Conservation (phyloP, 2,329 filamentous ascomycete species). For the Ophiostoma pallidulum region DNA sequence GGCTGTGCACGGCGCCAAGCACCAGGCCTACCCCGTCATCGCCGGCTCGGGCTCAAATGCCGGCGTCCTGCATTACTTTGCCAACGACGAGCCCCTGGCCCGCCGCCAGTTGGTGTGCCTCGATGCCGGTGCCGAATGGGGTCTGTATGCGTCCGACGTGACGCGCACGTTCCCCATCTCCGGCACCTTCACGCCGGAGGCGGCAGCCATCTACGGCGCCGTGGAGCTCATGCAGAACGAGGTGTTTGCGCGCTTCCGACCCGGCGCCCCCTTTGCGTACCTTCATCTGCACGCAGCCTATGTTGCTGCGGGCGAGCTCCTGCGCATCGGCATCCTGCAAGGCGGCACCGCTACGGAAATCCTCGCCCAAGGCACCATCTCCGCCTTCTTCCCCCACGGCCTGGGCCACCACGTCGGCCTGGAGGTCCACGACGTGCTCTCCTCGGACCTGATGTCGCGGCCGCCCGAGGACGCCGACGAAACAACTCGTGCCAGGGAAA, state of each 20-base stretch:
- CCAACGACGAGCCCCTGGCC: constrained; percentile 63
- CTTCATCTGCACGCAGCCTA: constrained; percentile 64
- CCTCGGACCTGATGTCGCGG: constrained; percentile 28
- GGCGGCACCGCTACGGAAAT: constrained; percentile 50
- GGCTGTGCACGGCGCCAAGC: constrained; percentile 54
- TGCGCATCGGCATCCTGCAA: constrained; percentile 61
- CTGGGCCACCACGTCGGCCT: constrained; percentile 57
- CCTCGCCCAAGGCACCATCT: constrained; percentile 41
- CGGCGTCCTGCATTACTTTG: constrained; percentile 75
- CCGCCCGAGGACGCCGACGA: neutral
- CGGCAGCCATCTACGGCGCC: constrained; percentile 63
- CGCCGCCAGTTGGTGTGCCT: constrained; percentile 68
- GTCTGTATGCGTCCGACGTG: constrained; percentile 80
- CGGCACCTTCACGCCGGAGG: constrained; percentile 58
- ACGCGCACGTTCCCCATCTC: constrained; percentile 78
- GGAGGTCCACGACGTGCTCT: constrained; percentile 53
- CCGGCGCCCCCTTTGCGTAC: constrained; percentile 60
- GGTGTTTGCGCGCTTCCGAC: constrained; percentile 59
- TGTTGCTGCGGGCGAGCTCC: constrained; percentile 61
- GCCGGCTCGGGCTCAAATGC: constrained; percentile 76
- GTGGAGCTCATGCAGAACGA: constrained; percentile 73
- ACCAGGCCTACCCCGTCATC: constrained; percentile 83
- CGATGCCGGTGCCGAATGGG: constrained; percentile 80
- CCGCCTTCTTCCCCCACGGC: constrained; percentile 58
- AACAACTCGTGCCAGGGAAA: no score